A percentile compares a stretch with the other conserved stretches of the same genome.
phyloP scores from a whole-genome alignment of 1,139 yeast species.

The Kluyveromyces marxianus region DNA sequence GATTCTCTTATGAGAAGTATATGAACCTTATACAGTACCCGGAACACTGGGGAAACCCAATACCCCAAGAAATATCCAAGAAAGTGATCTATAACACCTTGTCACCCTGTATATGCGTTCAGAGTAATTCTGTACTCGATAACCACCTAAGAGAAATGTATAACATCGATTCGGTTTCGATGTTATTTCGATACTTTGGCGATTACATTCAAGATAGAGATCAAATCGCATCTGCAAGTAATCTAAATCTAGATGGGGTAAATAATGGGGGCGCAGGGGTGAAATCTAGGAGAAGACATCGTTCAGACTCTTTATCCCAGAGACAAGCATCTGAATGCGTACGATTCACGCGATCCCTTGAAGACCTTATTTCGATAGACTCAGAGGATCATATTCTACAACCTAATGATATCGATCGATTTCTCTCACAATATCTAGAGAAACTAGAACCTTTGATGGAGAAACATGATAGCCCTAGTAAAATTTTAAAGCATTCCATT shows the following conservation, averaged over 20 bases:
- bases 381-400: conserved; percentile 20
- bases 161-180: conserved; percentile 25
- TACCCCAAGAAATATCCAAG: conserved; percentile 29
- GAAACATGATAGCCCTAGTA: conserved; percentile 18
- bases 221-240: conserved; percentile 14
- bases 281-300: neutral
- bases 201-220: conserved; percentile 31
- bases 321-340: conserved; percentile 34
- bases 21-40: conserved; percentile 27
- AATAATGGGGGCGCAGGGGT: neutral
- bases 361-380: conserved; percentile 27
- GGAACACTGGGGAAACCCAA: conserved; percentile 23
- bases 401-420: conserved; percentile 30
- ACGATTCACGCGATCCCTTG: conserved; percentile 40
- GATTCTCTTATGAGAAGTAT: conserved; percentile 27
- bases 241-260: conserved; percentile 11
- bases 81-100: conserved; percentile 28
- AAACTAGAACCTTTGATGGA: conserved; percentile 25
- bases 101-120: conserved; percentile 30
- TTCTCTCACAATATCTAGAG: conserved; percentile 29
- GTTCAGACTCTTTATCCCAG: conserved; percentile 24
- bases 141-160: conserved; percentile 22
- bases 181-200: conserved; percentile 28
- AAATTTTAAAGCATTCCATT: conserved; percentile 37
- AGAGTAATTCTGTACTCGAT: conserved; percentile 25